Percentiles rank a stretch among this genome's conserved stretches.
phyloP scores from a whole-genome alignment of 208 protist genomes.

The Trypanosoma melophagium region DNA sequence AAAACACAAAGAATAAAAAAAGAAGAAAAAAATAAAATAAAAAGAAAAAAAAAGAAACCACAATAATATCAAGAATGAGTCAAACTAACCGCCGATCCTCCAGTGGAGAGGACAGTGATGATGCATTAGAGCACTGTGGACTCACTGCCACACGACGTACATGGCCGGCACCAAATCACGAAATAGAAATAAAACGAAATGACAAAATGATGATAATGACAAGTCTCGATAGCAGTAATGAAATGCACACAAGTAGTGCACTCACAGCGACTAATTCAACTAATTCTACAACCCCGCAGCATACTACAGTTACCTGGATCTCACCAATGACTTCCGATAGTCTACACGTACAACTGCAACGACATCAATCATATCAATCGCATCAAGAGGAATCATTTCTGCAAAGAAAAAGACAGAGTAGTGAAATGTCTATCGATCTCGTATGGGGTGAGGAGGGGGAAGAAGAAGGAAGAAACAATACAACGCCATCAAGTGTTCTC shows the following conservation, averaged over 20 bases:
- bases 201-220: background rate
- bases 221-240: background rate
- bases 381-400: too few relatives aligned
- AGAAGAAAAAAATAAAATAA: background rate
- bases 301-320: background rate
- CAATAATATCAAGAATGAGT: background rate
- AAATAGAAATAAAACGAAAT: background rate
- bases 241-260: background rate
- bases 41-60: background rate
- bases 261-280: background rate
- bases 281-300: background rate
- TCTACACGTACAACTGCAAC: background rate
- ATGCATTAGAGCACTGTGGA: constrained; percentile 14
- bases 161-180: background rate
- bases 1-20: background rate
- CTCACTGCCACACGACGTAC: constrained; percentile 22
- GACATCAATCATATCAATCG: too few relatives aligned
- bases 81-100: background rate
- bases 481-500: constrained; percentile 19
- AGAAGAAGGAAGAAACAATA: background rate
- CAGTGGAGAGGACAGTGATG: constrained; percentile 4
- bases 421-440: constrained; percentile 18
- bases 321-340: constrained; percentile 2
- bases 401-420: background rate
- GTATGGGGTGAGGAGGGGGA: constrained; percentile 17